Evolutionary conservation across 1,284 basidiomycete genomes (phyloP), one percentile per base, ranked within the genome.

Genomic region (Ganoderma leucocontextum): DNA sequence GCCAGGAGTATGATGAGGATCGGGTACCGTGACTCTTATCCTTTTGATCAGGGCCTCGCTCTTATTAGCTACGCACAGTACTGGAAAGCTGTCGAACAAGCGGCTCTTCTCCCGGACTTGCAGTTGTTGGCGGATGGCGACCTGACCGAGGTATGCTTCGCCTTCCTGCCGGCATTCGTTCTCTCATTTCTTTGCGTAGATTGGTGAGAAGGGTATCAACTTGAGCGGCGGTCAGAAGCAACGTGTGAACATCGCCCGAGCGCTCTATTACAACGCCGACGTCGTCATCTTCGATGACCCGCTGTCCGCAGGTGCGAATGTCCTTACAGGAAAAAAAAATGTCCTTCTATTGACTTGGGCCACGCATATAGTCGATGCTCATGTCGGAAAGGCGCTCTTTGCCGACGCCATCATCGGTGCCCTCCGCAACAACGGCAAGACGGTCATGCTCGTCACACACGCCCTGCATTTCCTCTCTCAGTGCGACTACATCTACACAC

Each of bases 241-340:
- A 75, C 81, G 88, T 4, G 86, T 87, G 67, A 92, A 92, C 76
- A 91, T 94, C 60, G 91, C 91, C 4, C 81, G 92, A 61, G 91
- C 91, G 0, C 80, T 94, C 1, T 95, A 95, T 78, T 89, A 83
- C 75, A 81, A 91, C 69, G 89, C 92, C 5, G 91, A 94, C 67
- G 81, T 93, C 41, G 80, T 91, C 22, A 84, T 92, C 22, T 84
- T 94, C 67, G 92, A 94, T 75, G 92, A 94, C 76, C 91, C 91
- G 2, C 82, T 94, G 5, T 92, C 90, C 61, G 92, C 92, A 17
- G 88, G 87, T 86, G 71, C 64, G 76, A 7, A 17, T 29, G 29
- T 29, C 29, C 29, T 29, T 29, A 29, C 5, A 55, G 29, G 6
- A 15, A 25, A 19, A 6, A 15, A 25, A 19, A 3, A 15, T 5